Conservation (phyloP, 139 green algal genomes). For the Parachlorella kessleri region DNA sequence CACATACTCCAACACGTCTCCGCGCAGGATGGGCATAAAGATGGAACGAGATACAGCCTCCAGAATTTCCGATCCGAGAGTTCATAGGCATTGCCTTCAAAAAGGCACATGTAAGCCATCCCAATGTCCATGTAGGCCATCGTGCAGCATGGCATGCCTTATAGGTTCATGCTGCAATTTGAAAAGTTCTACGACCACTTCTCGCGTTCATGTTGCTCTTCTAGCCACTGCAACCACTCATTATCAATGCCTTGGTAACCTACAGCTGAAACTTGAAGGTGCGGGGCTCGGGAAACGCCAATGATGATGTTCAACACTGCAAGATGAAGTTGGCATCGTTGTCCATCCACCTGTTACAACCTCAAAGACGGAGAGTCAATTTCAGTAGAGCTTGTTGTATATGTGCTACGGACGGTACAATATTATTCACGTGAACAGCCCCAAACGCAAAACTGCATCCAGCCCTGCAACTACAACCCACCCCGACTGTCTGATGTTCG, state of each 20-base stretch:
- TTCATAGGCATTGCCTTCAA: too few relatives aligned
- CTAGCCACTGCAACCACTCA: slow-evolving; percentile 26
- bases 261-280: background rate
- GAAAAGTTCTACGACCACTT: too few relatives aligned
- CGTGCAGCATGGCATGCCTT: too few relatives aligned
- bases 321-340: slow-evolving; percentile 22
- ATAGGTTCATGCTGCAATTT: too few relatives aligned
- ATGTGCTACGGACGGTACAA: background rate
- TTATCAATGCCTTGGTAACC: slow-evolving; percentile 18
- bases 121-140: too few relatives aligned
- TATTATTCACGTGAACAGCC: background rate
- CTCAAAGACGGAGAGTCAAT: background rate
- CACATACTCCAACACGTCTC: too few relatives aligned
- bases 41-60: too few relatives aligned
- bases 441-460: background rate
- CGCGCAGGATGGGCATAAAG: too few relatives aligned
- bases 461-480: background rate
- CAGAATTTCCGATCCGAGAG: too few relatives aligned
- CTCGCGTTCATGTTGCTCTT: background rate
- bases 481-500: too few relatives aligned
- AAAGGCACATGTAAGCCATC: too few relatives aligned
- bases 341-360: too few relatives aligned
- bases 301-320: slow-evolving; percentile 18
- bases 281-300: background rate
- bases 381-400: background rate